Evolutionary conservation across 805 yeast species (phyloP), one percentile per base, ranked within the genome.

Genomic region (Metschnikowia colocasiae): DNA sequence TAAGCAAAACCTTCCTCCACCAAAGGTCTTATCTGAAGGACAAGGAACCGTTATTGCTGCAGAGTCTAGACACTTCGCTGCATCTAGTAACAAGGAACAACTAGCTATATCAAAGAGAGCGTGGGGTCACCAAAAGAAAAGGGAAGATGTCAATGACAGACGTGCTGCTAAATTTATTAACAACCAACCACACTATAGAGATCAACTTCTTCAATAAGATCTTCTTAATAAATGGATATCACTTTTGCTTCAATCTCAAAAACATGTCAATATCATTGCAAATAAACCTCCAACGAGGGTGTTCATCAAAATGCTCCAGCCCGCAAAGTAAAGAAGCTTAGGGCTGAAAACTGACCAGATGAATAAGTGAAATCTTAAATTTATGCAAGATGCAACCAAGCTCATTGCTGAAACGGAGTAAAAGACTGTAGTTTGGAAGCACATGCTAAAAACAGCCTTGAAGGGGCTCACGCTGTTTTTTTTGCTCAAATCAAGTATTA

Each of bases 301-400:
- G 45, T 68, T 66, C 40, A 82, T 69, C 38, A 80, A 68, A 3
- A 79, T 46, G 27, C 77, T 69, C 98, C 98, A 94, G 3, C 83
- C 82, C 1, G 81, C 80, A 54, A 84, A 83, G 62, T 85, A 94
- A 30, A 95, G 75, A 4, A 94, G 63, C 59, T 91, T 92, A 1
- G 99, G 99, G 43, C 96, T 87, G 68, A 94, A 94, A 6, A 94
- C 99, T 1, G 98, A 91, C 99, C 99, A 94, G 8, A 94, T 86
- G 62, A 94, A 94, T 47, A 94, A 71, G 63, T 94, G 99, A 59
- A 83, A 86, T 55, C 96, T 74, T 55, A 91, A 74, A 18, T 78
- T 71, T 43, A 76, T 75, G 62, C 98, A 94, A 12, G 97, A 84
- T 0, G 71, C 67, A 36, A 87, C 61, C 43, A 89, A 74, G 37